Percentiles rank a stretch among this genome's conserved stretches.
Conservation (phyloP, 202 grass and related monocot species). For the Schoenoplectus triqueter region DNA sequence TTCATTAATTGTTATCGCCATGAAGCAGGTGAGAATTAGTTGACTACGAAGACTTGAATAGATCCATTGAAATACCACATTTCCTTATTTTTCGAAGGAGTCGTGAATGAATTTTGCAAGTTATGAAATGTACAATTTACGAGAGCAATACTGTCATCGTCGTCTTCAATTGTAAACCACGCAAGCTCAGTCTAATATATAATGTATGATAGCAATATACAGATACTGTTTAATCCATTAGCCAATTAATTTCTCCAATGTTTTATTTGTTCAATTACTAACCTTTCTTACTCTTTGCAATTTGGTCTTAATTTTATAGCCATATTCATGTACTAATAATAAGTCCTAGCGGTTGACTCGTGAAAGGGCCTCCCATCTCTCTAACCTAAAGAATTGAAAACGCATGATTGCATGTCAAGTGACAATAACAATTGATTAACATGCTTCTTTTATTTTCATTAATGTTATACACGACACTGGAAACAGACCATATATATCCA, state of each 20-base stretch:
- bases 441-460: constrained; percentile 1
- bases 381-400: neutral
- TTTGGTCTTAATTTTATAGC: too few species aligned
- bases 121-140: neutral
- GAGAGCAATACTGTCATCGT: neutral
- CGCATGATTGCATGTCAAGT: neutral
- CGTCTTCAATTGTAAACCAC: neutral
- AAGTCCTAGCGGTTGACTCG: too few species aligned
- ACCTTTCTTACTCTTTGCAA: too few species aligned
- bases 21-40: neutral
- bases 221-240: neutral
- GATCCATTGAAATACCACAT: neutral
- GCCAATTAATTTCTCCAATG: neutral
- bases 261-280: neutral
- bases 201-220: neutral
- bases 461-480: constrained; percentile 2
- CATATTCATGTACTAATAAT: too few species aligned
- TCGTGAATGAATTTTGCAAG: neutral
- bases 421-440: constrained; percentile 4
- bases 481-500: neutral
- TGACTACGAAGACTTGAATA: neutral
- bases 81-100: neutral
- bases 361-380: too few species aligned
- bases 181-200: neutral
- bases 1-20: neutral